phyloP scores from a whole-genome alignment of 2,329 filamentous ascomycete genomes.

The Fusarium sulawesiense region DNA sequence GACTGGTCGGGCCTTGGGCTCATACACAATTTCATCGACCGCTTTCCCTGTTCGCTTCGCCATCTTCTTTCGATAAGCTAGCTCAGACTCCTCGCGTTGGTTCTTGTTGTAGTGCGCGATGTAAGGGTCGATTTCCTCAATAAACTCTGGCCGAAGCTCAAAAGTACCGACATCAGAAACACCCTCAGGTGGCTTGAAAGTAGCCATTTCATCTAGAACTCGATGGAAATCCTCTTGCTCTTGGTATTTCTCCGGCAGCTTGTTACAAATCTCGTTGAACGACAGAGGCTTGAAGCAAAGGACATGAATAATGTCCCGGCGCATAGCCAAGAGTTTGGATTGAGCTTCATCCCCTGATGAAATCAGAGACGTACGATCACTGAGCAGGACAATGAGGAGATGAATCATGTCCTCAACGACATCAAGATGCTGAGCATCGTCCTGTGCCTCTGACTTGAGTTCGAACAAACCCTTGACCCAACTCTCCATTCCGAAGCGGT shows the following conservation, averaged over 20 bases:
- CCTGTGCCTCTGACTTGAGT: conserved; percentile 77
- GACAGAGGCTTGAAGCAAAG: conserved; percentile 96
- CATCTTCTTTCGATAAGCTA: conserved; percentile 86
- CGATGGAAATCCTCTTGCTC: conserved; percentile 90
- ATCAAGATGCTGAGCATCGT: conserved; percentile 89
- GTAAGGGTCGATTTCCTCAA: conserved; percentile 93
- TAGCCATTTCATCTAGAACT: conserved; percentile 87
- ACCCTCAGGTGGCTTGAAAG: conserved; percentile 89
- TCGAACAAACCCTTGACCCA: conserved; percentile 90
- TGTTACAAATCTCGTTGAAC: conserved; percentile 89
- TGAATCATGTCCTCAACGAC: conserved; percentile 97
- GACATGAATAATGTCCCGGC: conserved; percentile 90
- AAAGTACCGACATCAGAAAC: conserved; percentile 94
- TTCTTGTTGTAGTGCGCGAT: conserved; percentile 97
- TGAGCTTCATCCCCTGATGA: conserved; percentile 73
- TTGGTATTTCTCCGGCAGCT: conserved; percentile 87
- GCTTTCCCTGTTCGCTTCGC: conserved; percentile 87
- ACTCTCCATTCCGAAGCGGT: conserved; percentile 87
- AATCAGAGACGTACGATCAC: conserved; percentile 85
- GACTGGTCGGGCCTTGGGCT: conserved; percentile 84
- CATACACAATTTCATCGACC: conserved; percentile 86
- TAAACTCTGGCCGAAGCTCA: conserved; percentile 85
- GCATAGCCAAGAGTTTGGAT: conserved; percentile 76
- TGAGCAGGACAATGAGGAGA: conserved; percentile 88
- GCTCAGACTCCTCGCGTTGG: conserved; percentile 94